Base-by-base conservation (phyloP, 2,329 filamentous ascomycete genomes). In the Cercospora sp. region DNA sequence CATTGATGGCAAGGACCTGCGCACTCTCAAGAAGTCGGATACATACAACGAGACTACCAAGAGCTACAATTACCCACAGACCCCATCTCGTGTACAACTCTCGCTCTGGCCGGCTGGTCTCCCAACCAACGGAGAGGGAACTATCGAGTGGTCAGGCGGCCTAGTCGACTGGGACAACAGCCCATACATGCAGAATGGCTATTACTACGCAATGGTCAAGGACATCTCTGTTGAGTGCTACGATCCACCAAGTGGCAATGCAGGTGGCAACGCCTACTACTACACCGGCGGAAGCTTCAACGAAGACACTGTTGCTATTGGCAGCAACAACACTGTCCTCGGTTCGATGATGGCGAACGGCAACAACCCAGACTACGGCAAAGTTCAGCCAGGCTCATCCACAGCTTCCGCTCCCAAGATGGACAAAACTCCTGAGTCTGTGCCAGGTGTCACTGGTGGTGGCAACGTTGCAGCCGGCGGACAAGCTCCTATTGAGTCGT, bases 31-130 rank as follows among this genome's bases (percentile, higher is more conserved):
- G 78, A 89, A 90, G 77, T 84, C 86, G 16, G 87, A 93, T 42
- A 98, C 95, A 12, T 98, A 90, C 89, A 97, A 99, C 82, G 82
- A 84, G 12, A 96, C 92, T 6, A 82, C 88, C 67, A 90, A 94
- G 80, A 89, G 89, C 80, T 99, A 90, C 86, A 84, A 91, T 75
- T 99, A 87, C 84, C 95, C 95, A 6, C 95, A 98, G 82, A 96
- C 94, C 0, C 95, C 95, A 3, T 83, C 94, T 16, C 92, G 94
- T 74, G 87, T 99, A 63, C 93, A 97, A 83, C 86, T 99, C 61
- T 98, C 95, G 16, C 89, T 99, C 76, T 99, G 95, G 95, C 95
- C 95, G 48, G 95, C 92, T 76, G 95, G 95, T 77, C 87, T 91
- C 58, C 81, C 88, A 9, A 86, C 85, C 77, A 97, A 97, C 79